Base-by-base conservation (phyloP, 768 basidiomycete genomes). In the Auricularia sp. region DNA sequence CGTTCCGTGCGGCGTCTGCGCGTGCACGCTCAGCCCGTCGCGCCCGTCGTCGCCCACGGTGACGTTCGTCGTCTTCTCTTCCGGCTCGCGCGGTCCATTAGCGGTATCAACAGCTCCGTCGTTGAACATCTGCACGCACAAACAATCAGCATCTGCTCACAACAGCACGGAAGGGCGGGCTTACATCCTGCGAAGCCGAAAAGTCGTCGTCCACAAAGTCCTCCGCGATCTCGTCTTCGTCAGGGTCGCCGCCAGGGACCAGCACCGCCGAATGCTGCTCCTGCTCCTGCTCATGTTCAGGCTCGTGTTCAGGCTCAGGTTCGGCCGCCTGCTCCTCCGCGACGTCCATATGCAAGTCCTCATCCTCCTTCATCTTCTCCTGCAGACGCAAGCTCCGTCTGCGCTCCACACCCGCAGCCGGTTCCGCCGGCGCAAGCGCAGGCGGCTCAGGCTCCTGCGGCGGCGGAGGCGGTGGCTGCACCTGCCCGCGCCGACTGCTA, bases 1-100 rank as follows among this genome's bases (percentile, higher is more conserved):
- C 0, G 95, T 98, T 0, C 97, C 97, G 68, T 98, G 94, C 3
- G 97, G 95, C 0, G 97, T 98, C 73, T 97, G 92, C 1, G 95
- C 97, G 72, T 94, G 93, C 8, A 98, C 83, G 73, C 89, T 92
- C n/a, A 89, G 88, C 7, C 94, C 95, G 75, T 96, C 94, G 90
- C 65, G 87, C 7, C 94, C 95, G 75, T 96, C 94, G 77, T 92
- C 89, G 21, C 83, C 84, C 10, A 96, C 84, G 11, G 89, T 87
- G 34, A 98, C 77, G 36, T 86, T 92, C 54, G 97, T 88, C 0
- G 94, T 94, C 76, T 89, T 94, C 67, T 96, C 56, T 10, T 59
- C 56, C 8, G 56, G 29, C 24, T 59, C 94, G 11, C 5, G 85
- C 77, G 21, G 83, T 81, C 59, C 80, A 79, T 70, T 92, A 90